Conservation (phyloP, 495 filamentous ascomycete species). For the Alectoria sarmentosa region DNA sequence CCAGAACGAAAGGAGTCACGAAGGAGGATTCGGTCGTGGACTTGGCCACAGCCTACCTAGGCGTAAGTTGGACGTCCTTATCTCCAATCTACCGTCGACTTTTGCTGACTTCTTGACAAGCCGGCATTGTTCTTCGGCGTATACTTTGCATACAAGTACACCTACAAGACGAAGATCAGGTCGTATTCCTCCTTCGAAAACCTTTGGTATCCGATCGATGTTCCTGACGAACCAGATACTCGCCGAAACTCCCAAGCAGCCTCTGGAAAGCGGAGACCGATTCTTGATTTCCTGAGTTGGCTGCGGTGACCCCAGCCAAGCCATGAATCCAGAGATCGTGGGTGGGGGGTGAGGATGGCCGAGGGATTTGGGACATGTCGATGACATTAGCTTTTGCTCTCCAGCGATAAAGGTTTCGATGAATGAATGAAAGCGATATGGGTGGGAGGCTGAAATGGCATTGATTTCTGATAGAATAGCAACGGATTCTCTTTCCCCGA, state of each 20-base stretch:
- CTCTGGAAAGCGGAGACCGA: background rate
- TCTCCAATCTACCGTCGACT: background rate
- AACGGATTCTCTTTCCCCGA: too few relatives aligned
- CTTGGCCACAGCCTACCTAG: slow-evolving; percentile 19
- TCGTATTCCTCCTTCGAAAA: slow-evolving; percentile 21
- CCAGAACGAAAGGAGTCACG: slow-evolving; percentile 9
- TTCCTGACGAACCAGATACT: slow-evolving; percentile 1
- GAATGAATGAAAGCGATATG: too few relatives aligned
- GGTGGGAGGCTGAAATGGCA: too few relatives aligned
- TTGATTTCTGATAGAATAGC: too few relatives aligned
- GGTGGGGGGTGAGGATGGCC: background rate
- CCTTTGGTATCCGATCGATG: slow-evolving; percentile 18
- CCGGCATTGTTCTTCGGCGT: slow-evolving; percentile 23
- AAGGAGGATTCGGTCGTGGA: slow-evolving; percentile 23
- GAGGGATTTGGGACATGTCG: too few relatives aligned
- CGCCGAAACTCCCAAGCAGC: background rate
- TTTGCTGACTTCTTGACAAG: slow-evolving; percentile 13
- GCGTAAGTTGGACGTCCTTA: slow-evolving; percentile 16
- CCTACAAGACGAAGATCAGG: slow-evolving; percentile 19
- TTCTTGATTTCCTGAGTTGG: slow-evolving; percentile 10
- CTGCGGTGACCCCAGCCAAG: background rate
- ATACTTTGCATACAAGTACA: slow-evolving; percentile 24
- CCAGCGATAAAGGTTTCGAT: too few relatives aligned
- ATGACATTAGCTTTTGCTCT: too few relatives aligned
- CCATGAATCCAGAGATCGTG: background rate